Conservation (phyloP, 2,329 filamentous ascomycete species). For the Allantophomopsis lycopodina region DNA sequence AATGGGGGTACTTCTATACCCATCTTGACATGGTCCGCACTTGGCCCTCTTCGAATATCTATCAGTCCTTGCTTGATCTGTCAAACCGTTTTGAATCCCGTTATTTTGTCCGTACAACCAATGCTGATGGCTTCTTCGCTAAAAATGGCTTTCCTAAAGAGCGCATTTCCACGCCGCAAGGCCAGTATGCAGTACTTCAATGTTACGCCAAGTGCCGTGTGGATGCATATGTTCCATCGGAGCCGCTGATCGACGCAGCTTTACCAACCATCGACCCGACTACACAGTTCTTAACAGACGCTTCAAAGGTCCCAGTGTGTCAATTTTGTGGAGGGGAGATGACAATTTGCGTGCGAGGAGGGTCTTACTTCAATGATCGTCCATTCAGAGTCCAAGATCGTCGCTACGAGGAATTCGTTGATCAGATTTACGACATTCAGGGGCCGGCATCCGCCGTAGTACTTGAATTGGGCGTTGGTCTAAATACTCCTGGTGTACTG, state of each 20-base stretch:
- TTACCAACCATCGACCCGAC: no score
- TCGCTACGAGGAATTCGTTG: slow-evolving; percentile 10
- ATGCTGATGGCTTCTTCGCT: slow-evolving; percentile 19
- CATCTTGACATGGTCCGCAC: slow-evolving; percentile 15
- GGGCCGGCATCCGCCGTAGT: slow-evolving; percentile 3
- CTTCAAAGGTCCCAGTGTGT: slow-evolving; percentile 11
- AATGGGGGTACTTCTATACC: slow-evolving; percentile 21
- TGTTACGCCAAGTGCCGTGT: slow-evolving; percentile 16
- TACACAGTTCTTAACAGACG: slow-evolving; percentile 9
- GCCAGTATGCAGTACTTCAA: slow-evolving; percentile 17
- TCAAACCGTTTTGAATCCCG: slow-evolving; percentile 7
- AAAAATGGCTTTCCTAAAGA: slow-evolving; percentile 13
- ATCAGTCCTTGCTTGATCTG: slow-evolving; percentile 7
- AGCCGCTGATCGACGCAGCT: no score
- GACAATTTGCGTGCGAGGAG: slow-evolving; percentile 16
- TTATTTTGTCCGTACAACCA: slow-evolving; percentile 18
- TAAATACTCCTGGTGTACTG: slow-evolving; percentile 6
- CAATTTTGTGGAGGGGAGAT: slow-evolving; percentile 13
- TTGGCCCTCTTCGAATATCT: slow-evolving; percentile 15
- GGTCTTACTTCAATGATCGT: slow-evolving; percentile 14
- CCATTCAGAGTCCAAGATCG: slow-evolving; percentile 12
- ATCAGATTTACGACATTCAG: not conserved
- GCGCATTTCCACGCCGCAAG: slow-evolving; percentile 18
- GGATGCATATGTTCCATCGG: slow-evolving; percentile 3
- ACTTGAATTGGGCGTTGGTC: slow-evolving; percentile 8